A percentile compares a stretch with the other conserved stretches of the same genome.
phyloP scores from a whole-genome alignment of 768 basidiomycete species.

The Rhodotorula taiwanensis region DNA sequence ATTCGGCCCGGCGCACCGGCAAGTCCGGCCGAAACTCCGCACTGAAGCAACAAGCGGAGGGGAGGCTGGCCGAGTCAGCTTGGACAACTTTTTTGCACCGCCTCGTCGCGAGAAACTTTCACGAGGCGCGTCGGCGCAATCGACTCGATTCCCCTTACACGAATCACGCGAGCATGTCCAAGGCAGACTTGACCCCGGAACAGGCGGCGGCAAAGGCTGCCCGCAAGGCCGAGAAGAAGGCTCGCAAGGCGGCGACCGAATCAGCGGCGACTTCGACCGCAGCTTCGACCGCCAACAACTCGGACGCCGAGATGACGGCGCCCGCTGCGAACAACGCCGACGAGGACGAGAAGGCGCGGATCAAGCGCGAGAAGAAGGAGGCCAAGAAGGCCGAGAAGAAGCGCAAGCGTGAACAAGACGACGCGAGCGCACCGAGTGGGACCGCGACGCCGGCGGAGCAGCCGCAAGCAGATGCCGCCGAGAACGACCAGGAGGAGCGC shows the following conservation, averaged over 20 bases:
- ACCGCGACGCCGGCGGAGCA: neutral
- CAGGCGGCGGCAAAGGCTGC: constrained; percentile 14
- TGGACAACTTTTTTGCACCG: too few relatives aligned
- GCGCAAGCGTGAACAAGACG: constrained; percentile 13
- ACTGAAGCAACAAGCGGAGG: too few relatives aligned
- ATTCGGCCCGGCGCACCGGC: too few relatives aligned
- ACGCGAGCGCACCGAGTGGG: neutral
- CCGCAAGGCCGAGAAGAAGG: constrained; percentile 37
- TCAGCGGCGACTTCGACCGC: neutral
- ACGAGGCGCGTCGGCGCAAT: too few relatives aligned
- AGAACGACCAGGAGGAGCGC: constrained; percentile 22
- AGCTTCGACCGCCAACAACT: neutral
- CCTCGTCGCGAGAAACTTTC: neutral
- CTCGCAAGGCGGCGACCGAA: constrained; percentile 14
- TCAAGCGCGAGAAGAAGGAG: constrained; percentile 33
- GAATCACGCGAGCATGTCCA: constrained; percentile 5
- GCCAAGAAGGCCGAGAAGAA: constrained; percentile 27
- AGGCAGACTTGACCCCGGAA: constrained; percentile 19
- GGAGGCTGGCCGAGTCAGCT: too few relatives aligned
- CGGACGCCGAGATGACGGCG: constrained; percentile 7
- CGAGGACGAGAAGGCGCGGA: constrained; percentile 44
- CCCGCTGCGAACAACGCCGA: constrained; percentile 9
- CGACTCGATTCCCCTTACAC: too few relatives aligned
- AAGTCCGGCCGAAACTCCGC: too few relatives aligned
- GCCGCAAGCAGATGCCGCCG: too few relatives aligned